Percentiles rank a stretch among this genome's conserved stretches.
Conservation (phyloP, 345 rosid genomes). For the Draba incana region DNA sequence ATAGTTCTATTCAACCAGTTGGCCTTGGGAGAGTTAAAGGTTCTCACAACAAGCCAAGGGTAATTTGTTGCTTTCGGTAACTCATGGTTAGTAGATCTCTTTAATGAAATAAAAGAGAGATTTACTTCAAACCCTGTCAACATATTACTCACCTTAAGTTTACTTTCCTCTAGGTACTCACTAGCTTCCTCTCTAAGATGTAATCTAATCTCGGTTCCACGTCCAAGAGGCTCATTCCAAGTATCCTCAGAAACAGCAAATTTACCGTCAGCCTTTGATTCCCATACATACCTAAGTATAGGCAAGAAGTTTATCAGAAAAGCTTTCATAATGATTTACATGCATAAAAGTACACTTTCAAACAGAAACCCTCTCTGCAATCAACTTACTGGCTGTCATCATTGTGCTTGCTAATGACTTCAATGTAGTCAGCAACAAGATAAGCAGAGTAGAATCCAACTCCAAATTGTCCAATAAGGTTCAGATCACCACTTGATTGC, state of each 20-base stretch:
- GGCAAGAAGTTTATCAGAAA: conserved; percentile 26
- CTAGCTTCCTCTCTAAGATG: conserved; percentile 98
- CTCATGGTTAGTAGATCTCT: not conserved
- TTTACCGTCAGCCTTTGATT: conserved; percentile 98
- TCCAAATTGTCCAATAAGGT: conserved; percentile 98
- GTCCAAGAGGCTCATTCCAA: conserved; percentile 96
- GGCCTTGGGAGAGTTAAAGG: not conserved
- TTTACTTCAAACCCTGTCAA: not conserved
- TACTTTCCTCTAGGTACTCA: conserved; percentile 90
- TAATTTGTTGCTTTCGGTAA: not conserved
- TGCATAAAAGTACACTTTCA: conserved; percentile 5
- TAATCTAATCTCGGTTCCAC: conserved; percentile 95
- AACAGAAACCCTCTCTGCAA: not conserved
- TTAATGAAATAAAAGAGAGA: not conserved
- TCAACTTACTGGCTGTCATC: conserved; percentile 86
- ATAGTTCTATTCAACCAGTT: conserved; percentile 4
- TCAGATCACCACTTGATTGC: conserved; percentile 94
- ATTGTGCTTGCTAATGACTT: conserved; percentile 94
- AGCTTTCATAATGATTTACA: conserved; percentile 14
- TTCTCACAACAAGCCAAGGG: conserved; percentile 1
- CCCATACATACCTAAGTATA: conserved; percentile 83
- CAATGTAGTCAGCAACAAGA: conserved; percentile 96
- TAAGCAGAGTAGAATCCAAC: conserved; percentile 99
- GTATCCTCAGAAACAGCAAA: conserved; percentile 97
- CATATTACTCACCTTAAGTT: conserved; percentile 66